Base-by-base conservation (phyloP, 2,329 filamentous ascomycete species). In the Pseudogymnoascus sp. region DNA sequence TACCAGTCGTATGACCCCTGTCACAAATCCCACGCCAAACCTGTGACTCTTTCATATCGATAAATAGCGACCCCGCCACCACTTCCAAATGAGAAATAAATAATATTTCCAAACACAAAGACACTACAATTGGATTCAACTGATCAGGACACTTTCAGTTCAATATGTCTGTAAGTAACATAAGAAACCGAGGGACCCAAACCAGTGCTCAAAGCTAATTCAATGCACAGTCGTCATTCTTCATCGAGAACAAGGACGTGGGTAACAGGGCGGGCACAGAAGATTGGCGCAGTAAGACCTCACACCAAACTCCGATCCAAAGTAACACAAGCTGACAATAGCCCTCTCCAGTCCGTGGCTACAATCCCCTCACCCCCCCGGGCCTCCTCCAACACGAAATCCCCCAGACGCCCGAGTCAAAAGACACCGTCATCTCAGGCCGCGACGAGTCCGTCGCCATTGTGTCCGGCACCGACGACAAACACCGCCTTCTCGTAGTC, bases 371-470 rank as follows among this genome's bases (percentile, higher is more conserved):
- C 68, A 97, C 91, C 12, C 87, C 94, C 5, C 94, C 94, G 65
- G 91, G 96, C 72, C 86, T 99, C 66, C 91, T 99, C 64, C 93
- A 97, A 76, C 89, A 93, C 81, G 92, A 97, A 76, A 93, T 99
- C 71, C 79, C 83, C 35, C 82, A 85, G 67, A 75, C 74, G 1
- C 36, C 66, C 2, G 68, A 72, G 63, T 77, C 75, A 23, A 75
- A 73, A 70, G 64, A 69, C 23, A 88, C 86, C 3, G 86, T 89
- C 35, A 72, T 87, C 60, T 71, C 80, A 65, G 81, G 84, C 65
- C 84, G 86, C 42, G 81, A 85, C 61, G 84, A 91, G 73, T 82
- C 83, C 30, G 83, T 84, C 60, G 83, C 84, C n/a, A 78, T 91
- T 23, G 86, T 92, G 72, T 87, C 87, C 65, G 86, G 84, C 66